Percentiles rank a stretch among this genome's conserved stretches.
Conservation (phyloP, 208 protist species). For the Crithidia brevicula region DNA sequence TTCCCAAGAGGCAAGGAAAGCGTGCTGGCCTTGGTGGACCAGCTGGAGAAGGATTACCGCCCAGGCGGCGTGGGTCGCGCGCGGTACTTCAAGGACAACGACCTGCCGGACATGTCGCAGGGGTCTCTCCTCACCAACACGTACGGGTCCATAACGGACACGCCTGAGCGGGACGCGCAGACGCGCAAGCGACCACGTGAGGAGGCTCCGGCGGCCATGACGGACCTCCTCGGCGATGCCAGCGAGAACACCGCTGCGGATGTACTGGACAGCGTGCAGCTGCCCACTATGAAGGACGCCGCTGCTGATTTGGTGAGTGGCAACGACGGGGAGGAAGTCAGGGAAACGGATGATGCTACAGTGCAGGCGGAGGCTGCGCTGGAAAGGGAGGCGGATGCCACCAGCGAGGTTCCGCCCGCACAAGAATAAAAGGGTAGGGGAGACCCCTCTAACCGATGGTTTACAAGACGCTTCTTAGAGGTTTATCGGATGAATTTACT, state of each 20-base stretch:
- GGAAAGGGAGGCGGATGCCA: too few relatives aligned
- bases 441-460: too few relatives aligned
- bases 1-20: slow-evolving; percentile 56
- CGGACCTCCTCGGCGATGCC: background rate
- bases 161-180: background rate
- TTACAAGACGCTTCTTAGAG: too few relatives aligned
- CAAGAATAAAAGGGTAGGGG: too few relatives aligned
- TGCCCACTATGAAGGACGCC: background rate
- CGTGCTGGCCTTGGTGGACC: slow-evolving; percentile 56
- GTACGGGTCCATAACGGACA: slow-evolving; percentile 26
- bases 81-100: slow-evolving; percentile 74
- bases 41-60: slow-evolving; percentile 80
- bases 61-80: slow-evolving; percentile 68
- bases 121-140: slow-evolving; percentile 24
- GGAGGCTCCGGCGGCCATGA: background rate
- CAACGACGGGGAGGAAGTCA: too few relatives aligned
- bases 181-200: slow-evolving; percentile 10
- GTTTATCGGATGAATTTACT: too few relatives aligned
- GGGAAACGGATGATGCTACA: too few relatives aligned
- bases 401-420: too few relatives aligned
- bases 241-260: background rate
- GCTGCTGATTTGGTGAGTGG: background rate
- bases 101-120: slow-evolving; percentile 37
- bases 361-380: too few relatives aligned
- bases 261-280: background rate